Base-by-base conservation (phyloP, 805 yeast species). In the Hanseniaspora singularis region DNA sequence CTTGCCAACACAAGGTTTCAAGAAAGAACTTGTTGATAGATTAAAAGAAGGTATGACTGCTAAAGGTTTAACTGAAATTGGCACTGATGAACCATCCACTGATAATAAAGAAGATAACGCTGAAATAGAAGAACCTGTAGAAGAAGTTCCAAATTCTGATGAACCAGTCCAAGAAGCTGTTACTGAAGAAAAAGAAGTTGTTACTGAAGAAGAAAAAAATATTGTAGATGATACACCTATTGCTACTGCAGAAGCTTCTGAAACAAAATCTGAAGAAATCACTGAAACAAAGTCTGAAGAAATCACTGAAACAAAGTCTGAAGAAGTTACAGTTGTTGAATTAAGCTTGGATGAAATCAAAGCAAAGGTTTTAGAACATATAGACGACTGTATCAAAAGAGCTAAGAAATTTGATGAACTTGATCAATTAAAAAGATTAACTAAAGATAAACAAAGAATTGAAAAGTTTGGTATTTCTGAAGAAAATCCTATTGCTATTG, bases 391-490 rank as follows among this genome's bases (percentile, higher is more conserved):
- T 58, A 70, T 86, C 48, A 68, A 67, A 41, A 73, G 96, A 56
- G 81, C 87, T 15, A 74, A 75, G 58, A 83, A 84, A 61, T 88
- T 87, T 55, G 64, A 65, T 12, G 72, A 74, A 22, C 68, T 68
- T 32, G 70, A 67, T 18, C 74, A 81, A 40, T 75, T 75, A 57
- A 76, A 74, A 51, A 79, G 75, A 51, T 66, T 86, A 55, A 70
- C 69, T 31, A 75, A 95, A 59, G 57, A 55, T 44, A 52, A 61
- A 23, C 52, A 40, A 4, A 55, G 65, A 37, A 76, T 87, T 52
- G 79, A 80, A 60, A 86, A 84, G 66, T 88, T 86, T 59, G 97
- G 96, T 24, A 74, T 85, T 41, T 81, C 78, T 51, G 60, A 70
- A 30, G 77, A 77, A 49, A 76, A 82, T 33, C 72, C 79, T 9